A percentile compares a stretch with the other conserved stretches of the same genome.
phyloP scores from a whole-genome alignment of 345 rosid species.

The Cardiospermum halicacabum region DNA sequence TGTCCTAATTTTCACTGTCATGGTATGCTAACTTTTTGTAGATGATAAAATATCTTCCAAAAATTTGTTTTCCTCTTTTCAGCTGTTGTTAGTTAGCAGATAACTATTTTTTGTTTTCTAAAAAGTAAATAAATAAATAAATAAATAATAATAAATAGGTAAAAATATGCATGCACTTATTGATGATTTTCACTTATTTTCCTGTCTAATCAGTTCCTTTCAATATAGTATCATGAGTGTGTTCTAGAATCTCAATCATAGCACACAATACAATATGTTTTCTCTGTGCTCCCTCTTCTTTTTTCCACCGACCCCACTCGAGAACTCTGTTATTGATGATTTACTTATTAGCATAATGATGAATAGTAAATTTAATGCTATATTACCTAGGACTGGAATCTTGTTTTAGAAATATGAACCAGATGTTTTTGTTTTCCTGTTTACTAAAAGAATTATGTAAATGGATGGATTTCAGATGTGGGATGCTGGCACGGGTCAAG shows the following conservation, averaged over 20 bases:
- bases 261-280: background rate
- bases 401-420: background rate
- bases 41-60: slow-evolving; percentile 2
- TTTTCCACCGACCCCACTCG: background rate
- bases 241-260: background rate
- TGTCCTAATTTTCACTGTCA: background rate
- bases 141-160: no score
- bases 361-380: background rate
- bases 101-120: no score
- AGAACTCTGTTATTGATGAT: background rate
- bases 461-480: slow-evolving; percentile 57
- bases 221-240: background rate
- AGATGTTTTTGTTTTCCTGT: background rate
- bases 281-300: background rate
- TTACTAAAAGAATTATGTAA: slow-evolving; percentile 21
- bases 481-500: slow-evolving; percentile 84
- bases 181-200: background rate
- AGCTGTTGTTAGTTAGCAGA: background rate
- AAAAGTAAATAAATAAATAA: no score
- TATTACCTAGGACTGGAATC: background rate
- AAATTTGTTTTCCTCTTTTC: background rate
- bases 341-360: background rate
- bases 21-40: background rate
- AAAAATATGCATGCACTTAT: no score
- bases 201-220: background rate